phyloP scores from a whole-genome alignment of 2,329 filamentous ascomycete genomes.

The Exophiala lecanii-corni region DNA sequence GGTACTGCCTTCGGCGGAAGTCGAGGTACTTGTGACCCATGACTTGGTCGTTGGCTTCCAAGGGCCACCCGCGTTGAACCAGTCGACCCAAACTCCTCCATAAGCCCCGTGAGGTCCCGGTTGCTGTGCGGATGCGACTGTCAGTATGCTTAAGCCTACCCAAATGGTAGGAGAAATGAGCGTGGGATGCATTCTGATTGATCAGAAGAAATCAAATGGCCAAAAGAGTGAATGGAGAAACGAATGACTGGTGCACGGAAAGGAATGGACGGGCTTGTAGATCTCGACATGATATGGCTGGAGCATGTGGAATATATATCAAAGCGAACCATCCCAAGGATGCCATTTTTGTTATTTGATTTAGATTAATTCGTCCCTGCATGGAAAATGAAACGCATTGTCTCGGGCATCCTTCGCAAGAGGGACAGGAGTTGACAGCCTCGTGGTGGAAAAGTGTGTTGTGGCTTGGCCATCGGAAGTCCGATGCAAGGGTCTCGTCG shows the following conservation, averaged over 20 bases:
- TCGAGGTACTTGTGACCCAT: not conserved
- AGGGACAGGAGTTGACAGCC: constrained; percentile 1
- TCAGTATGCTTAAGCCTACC: constrained; percentile 14
- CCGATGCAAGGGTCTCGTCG: constrained; percentile 16
- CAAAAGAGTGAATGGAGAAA: constrained; percentile 17
- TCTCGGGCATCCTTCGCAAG: constrained; percentile 6
- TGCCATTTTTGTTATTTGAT: constrained; percentile 7
- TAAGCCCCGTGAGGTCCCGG: not conserved
- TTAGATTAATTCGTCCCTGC: constrained; percentile 14
- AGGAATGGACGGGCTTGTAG: constrained; percentile 13
- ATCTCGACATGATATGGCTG: not conserved
- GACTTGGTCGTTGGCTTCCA: not conserved
- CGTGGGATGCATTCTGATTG: constrained; percentile 18
- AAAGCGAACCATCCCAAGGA: not conserved
- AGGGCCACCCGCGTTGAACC: constrained; percentile 4
- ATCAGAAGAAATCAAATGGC: not conserved
- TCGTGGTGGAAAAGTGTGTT: not conserved
- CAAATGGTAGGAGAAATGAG: constrained; percentile 18
- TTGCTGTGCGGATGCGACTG: constrained; percentile 9
- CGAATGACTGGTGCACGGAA: constrained; percentile 11
- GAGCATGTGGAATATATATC: constrained; percentile 13
- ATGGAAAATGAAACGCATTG: constrained; percentile 13
- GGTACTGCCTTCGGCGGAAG: not conserved
- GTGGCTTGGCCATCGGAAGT: constrained; percentile 7
- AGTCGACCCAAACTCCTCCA: constrained; percentile 14